Evolutionary conservation across 1,284 basidiomycete genomes (phyloP), one percentile per base, ranked within the genome.

Genomic region (Pholiota adiposa): DNA sequence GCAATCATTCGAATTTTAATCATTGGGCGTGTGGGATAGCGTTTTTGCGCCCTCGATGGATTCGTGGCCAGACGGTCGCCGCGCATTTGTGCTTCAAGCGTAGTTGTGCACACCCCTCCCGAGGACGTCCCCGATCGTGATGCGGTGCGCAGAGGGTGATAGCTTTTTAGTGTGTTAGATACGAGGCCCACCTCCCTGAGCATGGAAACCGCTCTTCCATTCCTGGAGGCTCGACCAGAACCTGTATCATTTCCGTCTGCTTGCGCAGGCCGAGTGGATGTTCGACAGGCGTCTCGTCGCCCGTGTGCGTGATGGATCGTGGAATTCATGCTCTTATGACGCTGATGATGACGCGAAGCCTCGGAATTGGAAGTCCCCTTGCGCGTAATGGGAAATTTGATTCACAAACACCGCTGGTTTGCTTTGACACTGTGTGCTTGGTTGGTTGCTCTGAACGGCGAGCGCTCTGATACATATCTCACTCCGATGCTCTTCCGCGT

Each of bases 341-440:
- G n/a, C n/a, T n/a, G n/a, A n/a, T n/a, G n/a, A n/a, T n/a, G n/a
- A n/a, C n/a, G n/a, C n/a, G n/a, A n/a, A n/a, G n/a, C n/a, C n/a
- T n/a, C n/a, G n/a, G n/a, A n/a, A n/a, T n/a, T n/a, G n/a, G n/a
- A n/a, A n/a, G n/a, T n/a, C n/a, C n/a, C n/a, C n/a, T n/a, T n/a
- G n/a, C n/a, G n/a, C n/a, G n/a, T n/a, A n/a, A n/a, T 53, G 34
- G 48, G 54, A 49, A 58, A 33, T 21, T 36, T 58, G 51, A 52
- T 54, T 40, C 34, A 58, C 48, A 50, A 33, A 34, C 12, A 8
- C 48, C 44, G 40, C 40, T n/a, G 50, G n/a, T n/a, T n/a, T n/a
- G n/a, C n/a, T n/a, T n/a, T n/a, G n/a, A n/a, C n/a, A n/a, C n/a
- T n/a, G n/a, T n/a, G n/a, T n/a, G n/a, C n/a, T n/a, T n/a, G n/a